Conservation (phyloP, 371 early-diverging fungal genomes). For the Choanephora cucurbitarum region DNA sequence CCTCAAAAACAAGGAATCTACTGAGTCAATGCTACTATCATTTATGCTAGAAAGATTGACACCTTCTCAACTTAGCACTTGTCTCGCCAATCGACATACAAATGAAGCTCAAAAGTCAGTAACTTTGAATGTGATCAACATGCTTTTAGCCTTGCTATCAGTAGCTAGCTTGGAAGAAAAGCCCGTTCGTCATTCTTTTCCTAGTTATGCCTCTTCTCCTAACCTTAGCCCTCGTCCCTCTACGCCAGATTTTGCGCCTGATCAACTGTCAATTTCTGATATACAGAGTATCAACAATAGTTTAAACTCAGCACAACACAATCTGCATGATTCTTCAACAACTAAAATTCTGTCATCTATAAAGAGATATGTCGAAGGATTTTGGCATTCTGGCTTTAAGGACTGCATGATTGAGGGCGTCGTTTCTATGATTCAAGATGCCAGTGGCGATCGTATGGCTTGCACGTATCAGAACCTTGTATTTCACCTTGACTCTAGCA, state of each 20-base stretch:
- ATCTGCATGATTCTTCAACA: conserved; percentile 4
- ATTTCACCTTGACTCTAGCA: conserved; percentile 27
- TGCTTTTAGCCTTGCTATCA: conserved; percentile 30
- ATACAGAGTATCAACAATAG: conserved; percentile 6
- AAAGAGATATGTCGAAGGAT: conserved; percentile 33
- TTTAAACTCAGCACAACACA: neutral
- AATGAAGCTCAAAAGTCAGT: conserved; percentile 20
- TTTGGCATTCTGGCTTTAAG: conserved; percentile 48
- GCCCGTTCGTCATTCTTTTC: neutral
- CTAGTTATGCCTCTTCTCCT: conserved; percentile 15
- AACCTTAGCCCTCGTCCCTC: conserved; percentile 30
- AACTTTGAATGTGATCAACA: conserved; percentile 21
- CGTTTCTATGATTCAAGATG: conserved; percentile 33
- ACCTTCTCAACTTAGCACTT: conserved; percentile 15
- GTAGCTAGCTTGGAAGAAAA: conserved; percentile 18
- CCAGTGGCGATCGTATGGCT: conserved; percentile 21
- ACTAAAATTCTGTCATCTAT: neutral
- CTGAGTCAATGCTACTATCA: conserved; percentile 15
- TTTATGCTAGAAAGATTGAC: conserved; percentile 33
- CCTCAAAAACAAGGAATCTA: conserved; percentile 19
- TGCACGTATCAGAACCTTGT: conserved; percentile 33
- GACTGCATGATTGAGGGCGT: conserved; percentile 31
- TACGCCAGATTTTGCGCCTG: conserved; percentile 9
- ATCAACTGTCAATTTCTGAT: conserved; percentile 8
- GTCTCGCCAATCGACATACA: conserved; percentile 11